Evolutionary conservation across 306 rosid genomes (phyloP).

Genomic region (Ziziphus jujuba): DNA sequence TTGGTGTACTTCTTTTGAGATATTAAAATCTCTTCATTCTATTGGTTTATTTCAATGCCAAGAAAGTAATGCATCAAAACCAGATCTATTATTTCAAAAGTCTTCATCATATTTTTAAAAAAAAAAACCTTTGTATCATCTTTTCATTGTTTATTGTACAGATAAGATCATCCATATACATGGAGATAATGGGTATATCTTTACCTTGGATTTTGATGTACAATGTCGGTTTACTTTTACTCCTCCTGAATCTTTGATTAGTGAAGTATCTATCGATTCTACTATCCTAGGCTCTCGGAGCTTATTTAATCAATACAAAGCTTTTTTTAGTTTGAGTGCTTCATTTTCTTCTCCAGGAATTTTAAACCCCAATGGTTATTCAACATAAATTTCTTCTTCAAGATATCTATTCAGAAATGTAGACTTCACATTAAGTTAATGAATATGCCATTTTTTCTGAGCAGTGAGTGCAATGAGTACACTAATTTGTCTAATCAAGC

Average conservation of each 20-base stretch:
- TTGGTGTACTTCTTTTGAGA: neutral
- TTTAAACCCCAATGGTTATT: neutral
- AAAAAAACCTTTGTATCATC: neutral
- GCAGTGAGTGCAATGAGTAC: too few species aligned
- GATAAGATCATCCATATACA: too few species aligned
- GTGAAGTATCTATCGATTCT: neutral
- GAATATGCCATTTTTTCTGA: too few species aligned
- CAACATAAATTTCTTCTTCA: neutral
- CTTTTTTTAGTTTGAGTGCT: too few species aligned
- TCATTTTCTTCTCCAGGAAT: neutral
- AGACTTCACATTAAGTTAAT: too few species aligned
- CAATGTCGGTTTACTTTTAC: neutral
- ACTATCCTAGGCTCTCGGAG: neutral
- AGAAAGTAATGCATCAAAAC: slow-evolving; percentile 13
- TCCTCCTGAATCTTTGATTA: slow-evolving; percentile 1
- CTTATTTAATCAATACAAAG: neutral
- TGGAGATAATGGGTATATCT: neutral
- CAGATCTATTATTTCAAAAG: neutral
- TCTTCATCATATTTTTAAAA: neutral
- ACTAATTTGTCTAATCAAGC: neutral
- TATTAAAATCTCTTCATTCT: neutral
- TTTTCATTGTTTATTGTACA: neutral
- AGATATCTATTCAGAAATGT: neutral
- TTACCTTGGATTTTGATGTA: slow-evolving; percentile 6
- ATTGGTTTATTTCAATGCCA: neutral